These are phyloP conservation scores for Teratosphaeria gauchensis DNA, from an alignment of 2,329 filamentous ascomycete species.

Conservation along the genomic window DNA sequence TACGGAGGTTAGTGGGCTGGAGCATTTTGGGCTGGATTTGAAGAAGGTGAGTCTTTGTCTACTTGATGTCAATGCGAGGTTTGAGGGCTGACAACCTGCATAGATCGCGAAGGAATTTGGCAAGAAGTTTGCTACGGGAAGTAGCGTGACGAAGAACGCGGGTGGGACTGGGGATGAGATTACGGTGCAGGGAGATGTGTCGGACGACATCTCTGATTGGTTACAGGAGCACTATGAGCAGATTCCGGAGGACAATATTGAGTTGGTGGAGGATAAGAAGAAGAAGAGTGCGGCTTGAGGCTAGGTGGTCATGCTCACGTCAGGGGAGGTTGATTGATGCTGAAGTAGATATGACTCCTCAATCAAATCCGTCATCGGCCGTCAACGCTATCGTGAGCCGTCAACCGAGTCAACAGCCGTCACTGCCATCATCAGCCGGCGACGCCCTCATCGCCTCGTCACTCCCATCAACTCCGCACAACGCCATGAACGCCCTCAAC, in stretches of 20 bases:
- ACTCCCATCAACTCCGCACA: no score
- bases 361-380: background rate
- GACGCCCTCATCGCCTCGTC: background rate
- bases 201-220: conserved; percentile 88
- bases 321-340: background rate
- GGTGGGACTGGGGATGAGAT: conserved; percentile 75
- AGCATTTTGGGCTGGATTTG: conserved; percentile 81
- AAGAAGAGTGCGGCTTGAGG: conserved; percentile 51
- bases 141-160: conserved; percentile 74
- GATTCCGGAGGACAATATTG: conserved; percentile 90
- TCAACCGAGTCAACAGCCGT: background rate
- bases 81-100: background rate
- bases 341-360: no score
- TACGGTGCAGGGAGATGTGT: conserved; percentile 93
- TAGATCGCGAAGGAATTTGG: conserved; percentile 74
- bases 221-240: conserved; percentile 79
- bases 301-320: background rate
- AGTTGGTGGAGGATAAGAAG: conserved; percentile 91
- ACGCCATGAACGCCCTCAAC: no score
- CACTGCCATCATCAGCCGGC: background rate
- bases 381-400: background rate
- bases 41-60: conserved; percentile 61
- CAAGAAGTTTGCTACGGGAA: conserved; percentile 96
- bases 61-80: conserved; percentile 8
- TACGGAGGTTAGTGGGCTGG: conserved; percentile 81